Evolutionary conservation across 768 basidiomycete species (phyloP).

Genomic region (Lactifluus volemus): DNA sequence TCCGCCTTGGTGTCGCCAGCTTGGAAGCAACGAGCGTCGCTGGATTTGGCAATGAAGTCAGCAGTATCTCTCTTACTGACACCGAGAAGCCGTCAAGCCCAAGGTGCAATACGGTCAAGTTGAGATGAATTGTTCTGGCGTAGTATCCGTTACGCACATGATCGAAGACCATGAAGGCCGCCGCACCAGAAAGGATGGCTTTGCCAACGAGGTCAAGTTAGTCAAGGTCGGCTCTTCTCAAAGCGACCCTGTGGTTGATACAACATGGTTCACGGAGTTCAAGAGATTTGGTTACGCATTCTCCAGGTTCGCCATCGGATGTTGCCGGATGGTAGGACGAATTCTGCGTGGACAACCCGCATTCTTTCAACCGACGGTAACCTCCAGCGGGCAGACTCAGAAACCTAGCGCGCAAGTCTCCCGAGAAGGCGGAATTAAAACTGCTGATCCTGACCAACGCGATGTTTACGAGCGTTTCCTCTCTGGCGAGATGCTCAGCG

Average conservation of each 20-base stretch:
- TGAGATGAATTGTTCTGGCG: conserved; percentile 35
- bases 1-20: conserved; percentile 66
- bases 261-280: conserved; percentile 34
- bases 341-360: conserved; percentile 11
- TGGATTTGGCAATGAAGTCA: conserved; percentile 70
- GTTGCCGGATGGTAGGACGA: conserved; percentile 7
- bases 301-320: conserved; percentile 12
- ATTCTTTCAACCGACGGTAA: not conserved
- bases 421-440: conserved; percentile 15
- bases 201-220: conserved; percentile 43
- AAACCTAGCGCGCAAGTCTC: not conserved
- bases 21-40: conserved; percentile 65
- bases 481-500: conserved; percentile 45
- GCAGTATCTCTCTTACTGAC: conserved; percentile 32
- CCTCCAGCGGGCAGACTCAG: not conserved
- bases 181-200: conserved; percentile 28
- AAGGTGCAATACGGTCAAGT: conserved; percentile 28
- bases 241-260: conserved; percentile 33
- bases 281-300: conserved; percentile 12
- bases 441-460: conserved; percentile 25
- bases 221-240: conserved; percentile 31
- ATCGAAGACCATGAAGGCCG: conserved; percentile 24
- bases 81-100: conserved; percentile 15
- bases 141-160: conserved; percentile 30
- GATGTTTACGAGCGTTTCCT: conserved; percentile 50